These are phyloP conservation scores for Linaria vulgaris DNA, from an alignment of 257 asterid species.

Conservation along the genomic window DNA sequence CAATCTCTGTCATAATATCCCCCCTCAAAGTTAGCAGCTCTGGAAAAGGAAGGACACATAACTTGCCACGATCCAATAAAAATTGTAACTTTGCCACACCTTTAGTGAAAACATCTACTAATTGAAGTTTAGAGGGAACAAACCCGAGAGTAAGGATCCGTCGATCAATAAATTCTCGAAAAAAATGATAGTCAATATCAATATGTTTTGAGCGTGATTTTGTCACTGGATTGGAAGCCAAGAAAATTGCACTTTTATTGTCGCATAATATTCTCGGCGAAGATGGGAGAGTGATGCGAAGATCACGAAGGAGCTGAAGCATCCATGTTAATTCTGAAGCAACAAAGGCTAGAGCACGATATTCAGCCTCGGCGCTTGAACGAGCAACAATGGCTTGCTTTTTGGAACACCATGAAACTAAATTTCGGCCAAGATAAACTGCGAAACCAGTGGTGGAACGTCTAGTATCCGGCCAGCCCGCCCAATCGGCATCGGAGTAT, in stretches of 20 bases:
- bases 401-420: not conserved
- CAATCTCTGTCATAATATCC: no score
- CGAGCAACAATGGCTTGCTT: constrained; percentile 6
- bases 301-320: not conserved
- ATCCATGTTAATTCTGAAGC: not conserved
- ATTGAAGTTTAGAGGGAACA: no score
- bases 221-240: no score
- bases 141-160: no score
- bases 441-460: not conserved
- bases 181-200: constrained; percentile 14
- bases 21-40: no score
- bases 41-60: no score
- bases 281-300: not conserved
- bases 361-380: not conserved
- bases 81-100: no score
- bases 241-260: constrained; percentile 5
- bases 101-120: no score
- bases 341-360: not conserved
- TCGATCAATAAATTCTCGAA: constrained; percentile 10
- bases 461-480: no score
- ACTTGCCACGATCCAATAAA: no score
- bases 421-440: not conserved
- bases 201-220: constrained; percentile 6
- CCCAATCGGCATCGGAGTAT: not conserved
- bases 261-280: no score